Evolutionary conservation across 805 yeast species (phyloP).

Genomic region (Lachancea fermentati): DNA sequence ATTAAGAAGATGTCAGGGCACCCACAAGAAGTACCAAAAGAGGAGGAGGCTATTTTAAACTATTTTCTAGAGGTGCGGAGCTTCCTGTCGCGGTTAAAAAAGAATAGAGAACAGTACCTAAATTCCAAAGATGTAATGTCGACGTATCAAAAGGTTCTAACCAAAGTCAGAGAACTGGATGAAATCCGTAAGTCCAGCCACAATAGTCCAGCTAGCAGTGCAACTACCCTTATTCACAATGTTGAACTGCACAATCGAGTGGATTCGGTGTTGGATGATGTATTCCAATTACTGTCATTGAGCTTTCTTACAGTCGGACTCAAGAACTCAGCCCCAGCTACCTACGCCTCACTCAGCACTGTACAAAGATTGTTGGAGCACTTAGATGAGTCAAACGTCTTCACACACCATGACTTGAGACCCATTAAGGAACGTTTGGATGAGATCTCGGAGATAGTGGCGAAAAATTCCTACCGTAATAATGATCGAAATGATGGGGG

Average conservation of each 20-base stretch:
- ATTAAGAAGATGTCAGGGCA: slow-evolving; percentile 10
- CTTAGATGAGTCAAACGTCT: slow-evolving; percentile 72
- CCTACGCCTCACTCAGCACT: slow-evolving; percentile 83
- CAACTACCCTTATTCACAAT: slow-evolving; percentile 26
- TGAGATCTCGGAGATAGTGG: slow-evolving; percentile 63
- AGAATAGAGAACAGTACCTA: slow-evolving; percentile 58
- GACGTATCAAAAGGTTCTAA: slow-evolving; percentile 54
- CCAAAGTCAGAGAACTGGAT: slow-evolving; percentile 47
- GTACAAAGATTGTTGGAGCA: slow-evolving; percentile 82
- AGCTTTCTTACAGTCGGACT: slow-evolving; percentile 90
- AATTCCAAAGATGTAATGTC: slow-evolving; percentile 62
- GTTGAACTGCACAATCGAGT: slow-evolving; percentile 40
- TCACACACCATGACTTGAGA: slow-evolving; percentile 73
- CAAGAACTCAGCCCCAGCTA: slow-evolving; percentile 86
- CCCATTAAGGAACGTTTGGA: slow-evolving; percentile 70
- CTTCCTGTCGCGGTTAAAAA: slow-evolving; percentile 44
- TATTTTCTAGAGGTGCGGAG: slow-evolving; percentile 40
- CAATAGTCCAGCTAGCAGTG: slow-evolving; percentile 15
- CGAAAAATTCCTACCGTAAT: slow-evolving; percentile 30
- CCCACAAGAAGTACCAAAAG: slow-evolving; percentile 33
- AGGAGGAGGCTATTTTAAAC: slow-evolving; percentile 36
- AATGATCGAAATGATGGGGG: slow-evolving; percentile 19
- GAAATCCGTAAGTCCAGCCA: slow-evolving; percentile 43
- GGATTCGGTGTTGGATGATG: slow-evolving; percentile 78
- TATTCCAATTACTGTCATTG: slow-evolving; percentile 79